Evolutionary conservation across 495 filamentous ascomycete species (phyloP), one percentile per base, ranked within the genome.

Genomic region (Annulohypoxylon nitens): DNA sequence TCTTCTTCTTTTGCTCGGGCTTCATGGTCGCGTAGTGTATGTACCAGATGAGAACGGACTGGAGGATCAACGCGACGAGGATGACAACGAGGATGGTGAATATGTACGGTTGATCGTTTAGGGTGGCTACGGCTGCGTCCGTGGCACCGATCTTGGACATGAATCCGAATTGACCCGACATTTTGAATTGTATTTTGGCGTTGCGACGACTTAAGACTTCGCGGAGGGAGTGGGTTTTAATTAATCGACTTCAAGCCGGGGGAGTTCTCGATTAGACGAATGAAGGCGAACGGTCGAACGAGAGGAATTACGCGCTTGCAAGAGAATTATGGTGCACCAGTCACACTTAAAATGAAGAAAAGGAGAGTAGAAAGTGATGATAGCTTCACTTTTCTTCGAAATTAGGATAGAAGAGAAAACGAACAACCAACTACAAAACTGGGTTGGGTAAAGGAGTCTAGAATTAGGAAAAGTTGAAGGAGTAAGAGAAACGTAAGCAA

Each of bases 41-140:
- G 80, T 80, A 85, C 82, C 84, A 86, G 54, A 84, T 70, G 33
- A 85, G 76, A 2, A 82, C 70, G 73, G 64, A 64, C 63, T 85
- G 78, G 6, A 82, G 78, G 76, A 81, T 82, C 61, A 84, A 48
- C 51, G 70, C 73, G 75, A 86, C 70, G 36, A 86, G 80, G 58
- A 83, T 81, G 75, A 85, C 72, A 58, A 86, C 59, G 67, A 86
- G 83, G 45, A 83, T 83, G 59, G 81, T 85, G 81, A 86, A 86
- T 43, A 86, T 76, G 70, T 82, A 79, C 39, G 84, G 84, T 75
- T 86, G 84, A 78, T 86, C 84, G 78, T 86, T 86, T 62, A 86
- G 78, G n/a, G 81, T 81, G 62, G 83, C 83, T 54, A 86, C 83
- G 70, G 83, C 84, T 63, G 82, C 66, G n/a, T 78, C 77, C 4